Conservation (phyloP, 2,329 filamentous ascomycete species). For the Ophiostoma tasmaniense region DNA sequence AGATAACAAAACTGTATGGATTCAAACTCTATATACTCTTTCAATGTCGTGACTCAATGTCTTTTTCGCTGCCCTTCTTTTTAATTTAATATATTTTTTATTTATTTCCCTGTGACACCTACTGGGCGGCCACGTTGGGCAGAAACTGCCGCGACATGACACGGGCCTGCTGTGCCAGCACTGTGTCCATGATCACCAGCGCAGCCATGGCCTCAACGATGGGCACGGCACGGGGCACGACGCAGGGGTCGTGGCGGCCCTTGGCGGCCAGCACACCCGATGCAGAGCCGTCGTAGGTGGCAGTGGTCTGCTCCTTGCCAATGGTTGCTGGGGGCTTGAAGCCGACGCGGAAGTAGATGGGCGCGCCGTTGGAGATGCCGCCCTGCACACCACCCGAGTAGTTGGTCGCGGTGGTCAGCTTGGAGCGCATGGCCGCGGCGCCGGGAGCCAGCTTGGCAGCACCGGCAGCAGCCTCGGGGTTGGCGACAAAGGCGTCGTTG, state of each 20-base stretch:
- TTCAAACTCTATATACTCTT: conserved; percentile 3
- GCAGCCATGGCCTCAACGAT: conserved; percentile 91
- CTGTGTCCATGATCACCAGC: conserved; percentile 75
- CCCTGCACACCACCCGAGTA: conserved; percentile 93
- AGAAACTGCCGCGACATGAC: conserved; percentile 39
- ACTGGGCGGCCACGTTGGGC: conserved; percentile 23
- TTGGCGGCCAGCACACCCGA: conserved; percentile 80
- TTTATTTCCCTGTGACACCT: background rate
- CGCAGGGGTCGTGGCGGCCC: conserved; percentile 88
- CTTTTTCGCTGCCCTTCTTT: conserved; percentile 7
- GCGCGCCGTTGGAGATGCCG: conserved; percentile 86
- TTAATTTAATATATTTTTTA: background rate
- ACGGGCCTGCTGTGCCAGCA: conserved; percentile 69
- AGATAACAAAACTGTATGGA: background rate
- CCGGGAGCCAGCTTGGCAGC: conserved; percentile 37
- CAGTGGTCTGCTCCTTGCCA: conserved; percentile 75
- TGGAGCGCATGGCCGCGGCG: conserved; percentile 44
- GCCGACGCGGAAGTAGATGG: conserved; percentile 87
- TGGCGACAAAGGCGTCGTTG: conserved; percentile 76
- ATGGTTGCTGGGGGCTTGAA: conserved; percentile 97
- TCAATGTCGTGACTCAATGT: background rate
- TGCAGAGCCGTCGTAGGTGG: conserved; percentile 61
- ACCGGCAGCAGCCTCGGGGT: conserved; percentile 40
- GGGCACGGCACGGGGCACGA: conserved; percentile 78
- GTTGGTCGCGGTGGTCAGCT: conserved; percentile 81